Percentiles rank a stretch among this genome's conserved stretches.
These are phyloP conservation scores for Adansonia gregorii DNA, from an alignment of 441 rosid genomes.

Conservation along the genomic window DNA sequence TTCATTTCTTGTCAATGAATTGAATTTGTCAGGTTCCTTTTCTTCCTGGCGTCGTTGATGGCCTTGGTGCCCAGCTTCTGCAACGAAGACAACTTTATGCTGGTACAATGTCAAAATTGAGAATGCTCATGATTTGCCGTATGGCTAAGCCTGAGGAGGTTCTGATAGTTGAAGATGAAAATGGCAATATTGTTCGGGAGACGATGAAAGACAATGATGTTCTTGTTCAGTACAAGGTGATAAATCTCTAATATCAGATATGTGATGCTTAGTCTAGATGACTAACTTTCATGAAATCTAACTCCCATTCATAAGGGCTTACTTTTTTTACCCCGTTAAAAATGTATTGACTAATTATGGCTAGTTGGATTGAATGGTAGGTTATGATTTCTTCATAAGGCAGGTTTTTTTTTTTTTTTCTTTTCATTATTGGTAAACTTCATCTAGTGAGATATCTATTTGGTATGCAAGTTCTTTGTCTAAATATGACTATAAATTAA, in stretches of 20 bases:
- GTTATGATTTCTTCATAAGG: not conserved
- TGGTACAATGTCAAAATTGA: conserved; percentile 85
- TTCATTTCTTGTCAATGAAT: conserved; percentile 31
- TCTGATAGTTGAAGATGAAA: conserved; percentile 99
- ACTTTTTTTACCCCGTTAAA: not conserved
- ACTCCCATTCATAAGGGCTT: not conserved
- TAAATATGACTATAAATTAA: not conserved
- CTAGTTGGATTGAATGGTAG: not conserved
- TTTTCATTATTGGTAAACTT: not conserved
- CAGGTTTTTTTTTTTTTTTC: not conserved
- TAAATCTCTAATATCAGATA: conserved; percentile 10
- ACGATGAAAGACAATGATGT: conserved; percentile 99
- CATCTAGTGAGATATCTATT: conserved; percentile 3
- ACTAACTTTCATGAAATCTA: not conserved
- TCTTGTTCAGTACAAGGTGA: conserved; percentile 98
- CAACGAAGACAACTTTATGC: conserved; percentile 95
- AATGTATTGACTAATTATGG: not conserved
- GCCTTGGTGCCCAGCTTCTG: conserved; percentile 76
- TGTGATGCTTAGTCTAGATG: not conserved
- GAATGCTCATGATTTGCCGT: conserved; percentile 96
- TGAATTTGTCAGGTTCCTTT: conserved; percentile 63
- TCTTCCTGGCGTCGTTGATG: conserved; percentile 84
- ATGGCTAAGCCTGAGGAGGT: conserved; percentile 99
- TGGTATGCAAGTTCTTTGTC: not conserved
- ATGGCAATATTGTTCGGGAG: conserved; percentile 99